phyloP scores from a whole-genome alignment of 345 rosid genomes.

The Bruguiera parviflora region DNA sequence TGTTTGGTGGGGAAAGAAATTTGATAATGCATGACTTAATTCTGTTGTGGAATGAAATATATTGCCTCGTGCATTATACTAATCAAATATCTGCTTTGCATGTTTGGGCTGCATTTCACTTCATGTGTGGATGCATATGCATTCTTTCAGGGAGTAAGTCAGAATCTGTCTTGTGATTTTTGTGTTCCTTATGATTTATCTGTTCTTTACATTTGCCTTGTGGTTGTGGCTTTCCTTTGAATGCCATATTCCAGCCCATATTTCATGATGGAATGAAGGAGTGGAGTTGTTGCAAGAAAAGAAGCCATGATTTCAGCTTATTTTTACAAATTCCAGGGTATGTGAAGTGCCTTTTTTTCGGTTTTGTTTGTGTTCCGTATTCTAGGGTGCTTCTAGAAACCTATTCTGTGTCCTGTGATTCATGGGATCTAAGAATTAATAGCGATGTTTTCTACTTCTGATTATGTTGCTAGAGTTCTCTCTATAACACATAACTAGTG shows the following conservation, averaged over 20 bases:
- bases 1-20: too few relatives aligned
- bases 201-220: background rate
- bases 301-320: slow-evolving; percentile 84
- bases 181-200: slow-evolving; percentile 4
- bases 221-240: slow-evolving; percentile 2
- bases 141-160: slow-evolving; percentile 69
- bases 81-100: slow-evolving; percentile 20
- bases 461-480: too few relatives aligned
- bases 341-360: slow-evolving; percentile 7
- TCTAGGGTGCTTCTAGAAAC: background rate
- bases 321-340: slow-evolving; percentile 93
- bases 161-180: background rate
- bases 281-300: slow-evolving; percentile 98
- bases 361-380: background rate
- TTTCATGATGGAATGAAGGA: slow-evolving; percentile 96
- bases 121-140: slow-evolving; percentile 7
- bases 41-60: background rate
- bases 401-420: background rate
- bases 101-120: slow-evolving; percentile 26
- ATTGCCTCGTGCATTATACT: slow-evolving; percentile 14
- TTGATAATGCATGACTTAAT: background rate
- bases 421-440: background rate
- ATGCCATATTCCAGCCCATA: slow-evolving; percentile 54
- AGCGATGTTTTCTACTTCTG: too few relatives aligned
- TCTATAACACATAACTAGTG: too few relatives aligned